These are phyloP conservation scores for Phytophthora nicotianae DNA, from an alignment of 352 stramenopile genomes.

Conservation along the genomic window DNA sequence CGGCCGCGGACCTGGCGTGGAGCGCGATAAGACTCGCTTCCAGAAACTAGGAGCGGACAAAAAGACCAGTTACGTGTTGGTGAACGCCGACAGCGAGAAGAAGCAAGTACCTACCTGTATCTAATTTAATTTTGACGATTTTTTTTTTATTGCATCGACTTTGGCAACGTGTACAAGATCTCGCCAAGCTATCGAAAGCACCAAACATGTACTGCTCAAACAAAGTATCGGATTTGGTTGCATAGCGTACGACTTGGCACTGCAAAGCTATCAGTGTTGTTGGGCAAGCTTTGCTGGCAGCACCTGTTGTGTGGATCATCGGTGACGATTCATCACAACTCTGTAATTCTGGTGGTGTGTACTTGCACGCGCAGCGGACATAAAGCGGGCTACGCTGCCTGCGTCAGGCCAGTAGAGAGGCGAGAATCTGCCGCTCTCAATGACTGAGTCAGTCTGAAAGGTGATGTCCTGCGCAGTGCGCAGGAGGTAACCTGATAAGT, in stretches of 20 bases:
- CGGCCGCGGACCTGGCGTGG: slow-evolving; percentile 12
- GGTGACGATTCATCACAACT: slow-evolving; percentile 7
- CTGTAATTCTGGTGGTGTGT: slow-evolving; percentile 25
- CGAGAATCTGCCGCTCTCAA: too few species aligned
- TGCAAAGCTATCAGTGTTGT: too few species aligned
- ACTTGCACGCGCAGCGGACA: not conserved
- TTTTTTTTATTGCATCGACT: too few species aligned
- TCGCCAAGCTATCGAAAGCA: not conserved
- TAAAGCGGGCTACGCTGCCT: slow-evolving; percentile 6
- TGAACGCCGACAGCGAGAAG: slow-evolving; percentile 13
- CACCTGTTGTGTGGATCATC: too few species aligned
- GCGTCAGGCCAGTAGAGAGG: too few species aligned
- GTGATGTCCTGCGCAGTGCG: not conserved
- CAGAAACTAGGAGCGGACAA: not conserved
- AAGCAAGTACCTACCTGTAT: slow-evolving; percentile 1
- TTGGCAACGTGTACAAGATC: too few species aligned
- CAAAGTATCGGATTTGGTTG: too few species aligned
- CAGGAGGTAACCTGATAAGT: too few species aligned
- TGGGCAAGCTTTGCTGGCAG: too few species aligned
- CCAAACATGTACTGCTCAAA: too few species aligned
- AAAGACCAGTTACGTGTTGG: not conserved
- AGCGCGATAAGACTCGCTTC: slow-evolving; percentile 15
- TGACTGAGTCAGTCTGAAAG: too few species aligned
- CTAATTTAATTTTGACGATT: slow-evolving; percentile 1
- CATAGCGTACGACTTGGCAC: too few species aligned